phyloP scores from a whole-genome alignment of 176 grass and related monocot species.

The Leersia perrieri region DNA sequence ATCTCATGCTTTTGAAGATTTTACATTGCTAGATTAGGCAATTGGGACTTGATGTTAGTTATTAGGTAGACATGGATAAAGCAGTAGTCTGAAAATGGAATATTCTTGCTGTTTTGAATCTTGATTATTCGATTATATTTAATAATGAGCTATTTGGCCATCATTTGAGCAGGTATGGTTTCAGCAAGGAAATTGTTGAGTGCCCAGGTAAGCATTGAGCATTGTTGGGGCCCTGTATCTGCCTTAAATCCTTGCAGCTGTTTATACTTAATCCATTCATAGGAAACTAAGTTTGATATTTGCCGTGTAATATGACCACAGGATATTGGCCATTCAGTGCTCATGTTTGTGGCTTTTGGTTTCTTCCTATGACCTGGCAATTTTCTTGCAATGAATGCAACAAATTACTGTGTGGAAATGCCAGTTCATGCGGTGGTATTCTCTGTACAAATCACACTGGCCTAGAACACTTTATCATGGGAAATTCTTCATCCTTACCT shows the following conservation, averaged over 20 bases:
- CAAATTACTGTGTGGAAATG: conserved; percentile 40
- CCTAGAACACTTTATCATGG: conserved; percentile 49
- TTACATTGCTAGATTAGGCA: neutral
- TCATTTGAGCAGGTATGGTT: conserved; percentile 66
- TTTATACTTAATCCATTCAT: conserved; percentile 2
- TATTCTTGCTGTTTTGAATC: neutral
- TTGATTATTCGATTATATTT: neutral
- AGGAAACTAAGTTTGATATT: neutral
- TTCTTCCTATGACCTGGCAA: conserved; percentile 83
- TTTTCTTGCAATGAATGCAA: conserved; percentile 85
- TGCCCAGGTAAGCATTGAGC: conserved; percentile 52
- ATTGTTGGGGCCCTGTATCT: neutral
- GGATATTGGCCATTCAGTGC: conserved; percentile 80
- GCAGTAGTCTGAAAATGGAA: neutral
- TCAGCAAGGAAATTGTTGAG: conserved; percentile 95
- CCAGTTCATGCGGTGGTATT: conserved; percentile 28
- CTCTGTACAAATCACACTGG: conserved; percentile 64
- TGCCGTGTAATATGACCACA: conserved; percentile 31
- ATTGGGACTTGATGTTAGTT: neutral
- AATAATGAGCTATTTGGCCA: neutral
- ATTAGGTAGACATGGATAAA: neutral
- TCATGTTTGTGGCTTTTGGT: conserved; percentile 86
- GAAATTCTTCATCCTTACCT: conserved; percentile 47
- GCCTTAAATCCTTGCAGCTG: conserved; percentile 6
- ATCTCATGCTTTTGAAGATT: neutral